Percentiles rank a stretch among this genome's conserved stretches.
Conservation (phyloP, 139 green algal species). For the Tetraselmis striata region DNA sequence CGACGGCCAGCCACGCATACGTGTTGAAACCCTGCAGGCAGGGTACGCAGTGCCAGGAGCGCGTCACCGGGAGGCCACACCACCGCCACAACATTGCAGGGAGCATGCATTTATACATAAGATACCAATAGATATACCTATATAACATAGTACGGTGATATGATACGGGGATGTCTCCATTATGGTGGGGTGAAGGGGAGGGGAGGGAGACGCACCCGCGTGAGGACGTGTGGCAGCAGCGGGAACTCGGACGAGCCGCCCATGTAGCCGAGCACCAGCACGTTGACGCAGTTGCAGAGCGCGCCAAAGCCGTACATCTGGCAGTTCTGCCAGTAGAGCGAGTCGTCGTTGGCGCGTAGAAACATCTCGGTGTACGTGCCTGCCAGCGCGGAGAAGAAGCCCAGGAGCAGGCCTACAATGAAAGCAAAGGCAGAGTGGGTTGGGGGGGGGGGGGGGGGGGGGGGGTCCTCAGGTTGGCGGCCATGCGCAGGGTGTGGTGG, state of each 20-base stretch:
- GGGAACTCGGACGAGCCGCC: neutral
- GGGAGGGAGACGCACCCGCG: neutral
- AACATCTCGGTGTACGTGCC: slow-evolving; percentile 30
- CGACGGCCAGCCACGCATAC: slow-evolving; percentile 11
- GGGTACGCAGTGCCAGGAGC: too few species aligned
- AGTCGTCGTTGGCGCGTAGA: slow-evolving; percentile 31
- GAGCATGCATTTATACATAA: too few species aligned
- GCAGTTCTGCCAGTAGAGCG: slow-evolving; percentile 28
- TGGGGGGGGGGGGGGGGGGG: too few species aligned
- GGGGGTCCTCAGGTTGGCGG: too few species aligned
- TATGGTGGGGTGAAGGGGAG: too few species aligned
- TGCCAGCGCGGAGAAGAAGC: slow-evolving; percentile 2
- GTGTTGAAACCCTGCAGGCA: slow-evolving; percentile 9
- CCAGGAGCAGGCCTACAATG: slow-evolving; percentile 8
- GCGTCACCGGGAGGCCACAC: too few species aligned
- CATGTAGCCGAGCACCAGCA: slow-evolving; percentile 8
- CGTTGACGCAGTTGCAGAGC: slow-evolving; percentile 20
- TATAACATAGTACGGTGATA: too few species aligned
- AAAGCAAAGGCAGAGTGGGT: too few species aligned
- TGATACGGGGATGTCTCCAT: too few species aligned
- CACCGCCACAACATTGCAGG: too few species aligned
- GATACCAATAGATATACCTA: too few species aligned
- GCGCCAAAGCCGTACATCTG: slow-evolving; percentile 26
- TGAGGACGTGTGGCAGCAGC: neutral
- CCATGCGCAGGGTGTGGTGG: too few species aligned